Evolutionary conservation across 305 asterid species (phyloP).

Genomic region (Fraxinus paxiana): DNA sequence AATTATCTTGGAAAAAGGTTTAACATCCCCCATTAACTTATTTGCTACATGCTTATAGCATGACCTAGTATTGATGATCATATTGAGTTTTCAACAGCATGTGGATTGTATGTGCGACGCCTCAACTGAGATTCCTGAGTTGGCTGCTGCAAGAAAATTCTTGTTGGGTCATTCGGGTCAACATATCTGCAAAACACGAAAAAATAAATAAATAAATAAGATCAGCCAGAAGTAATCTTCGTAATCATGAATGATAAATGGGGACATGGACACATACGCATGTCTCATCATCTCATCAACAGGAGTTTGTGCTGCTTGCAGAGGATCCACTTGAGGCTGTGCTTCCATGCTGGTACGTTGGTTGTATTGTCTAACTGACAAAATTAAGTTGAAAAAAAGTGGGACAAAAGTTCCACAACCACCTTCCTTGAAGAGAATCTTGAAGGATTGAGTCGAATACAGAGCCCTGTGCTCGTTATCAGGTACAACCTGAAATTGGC

Average conservation of each 20-base stretch:
- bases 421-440: constrained; percentile 95
- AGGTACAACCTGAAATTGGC: constrained; percentile 70
- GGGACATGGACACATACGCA: constrained; percentile 50
- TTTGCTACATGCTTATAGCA: background rate
- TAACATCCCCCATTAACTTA: background rate
- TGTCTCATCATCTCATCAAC: constrained; percentile 98
- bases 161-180: constrained; percentile 93
- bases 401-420: constrained; percentile 98
- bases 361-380: constrained; percentile 68
- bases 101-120: constrained; percentile 74
- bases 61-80: constrained; percentile 13
- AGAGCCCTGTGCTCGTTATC: constrained; percentile 73
- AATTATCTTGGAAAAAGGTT: background rate
- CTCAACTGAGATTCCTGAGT: constrained; percentile 68
- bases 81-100: constrained; percentile 31
- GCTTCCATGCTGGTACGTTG: constrained; percentile 39
- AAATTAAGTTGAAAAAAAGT: constrained; percentile 71
- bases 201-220: background rate
- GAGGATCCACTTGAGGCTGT: constrained; percentile 69
- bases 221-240: background rate
- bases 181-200: constrained; percentile 59
- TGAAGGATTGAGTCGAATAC: constrained; percentile 83
- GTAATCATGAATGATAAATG: background rate
- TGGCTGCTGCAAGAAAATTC: constrained; percentile 94
- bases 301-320: constrained; percentile 90